Evolutionary conservation across 2,329 filamentous ascomycete genomes (phyloP).

Genomic region (Stagonosporopsis cucurbitacearum): DNA sequence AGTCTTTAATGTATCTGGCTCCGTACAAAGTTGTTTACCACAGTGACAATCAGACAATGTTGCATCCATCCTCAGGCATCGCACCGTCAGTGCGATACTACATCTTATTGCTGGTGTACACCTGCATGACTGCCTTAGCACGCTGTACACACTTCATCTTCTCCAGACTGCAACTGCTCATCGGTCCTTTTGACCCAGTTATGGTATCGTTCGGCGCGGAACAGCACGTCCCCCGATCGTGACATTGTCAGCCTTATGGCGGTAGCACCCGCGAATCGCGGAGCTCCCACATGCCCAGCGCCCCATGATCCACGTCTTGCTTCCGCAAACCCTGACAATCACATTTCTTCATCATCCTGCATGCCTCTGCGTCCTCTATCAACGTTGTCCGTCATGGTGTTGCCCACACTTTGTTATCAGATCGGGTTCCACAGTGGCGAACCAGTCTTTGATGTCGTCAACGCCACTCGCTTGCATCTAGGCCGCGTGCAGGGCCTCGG

Average conservation of each 20-base stretch:
- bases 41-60: no score
- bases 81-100: neutral
- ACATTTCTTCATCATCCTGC: conserved; percentile 5
- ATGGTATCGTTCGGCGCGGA: neutral
- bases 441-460: conserved; percentile 7
- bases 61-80: neutral
- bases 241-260: conserved; percentile 7
- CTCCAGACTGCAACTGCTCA: neutral
- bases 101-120: neutral
- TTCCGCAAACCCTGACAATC: conserved; percentile 8
- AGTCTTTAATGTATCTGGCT: no score
- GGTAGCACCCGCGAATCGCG: conserved; percentile 7
- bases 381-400: neutral
- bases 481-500: conserved; percentile 8
- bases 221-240: conserved; percentile 14
- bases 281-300: conserved; percentile 4
- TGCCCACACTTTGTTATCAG: neutral
- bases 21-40: no score
- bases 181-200: neutral
- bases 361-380: neutral
- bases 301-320: conserved; percentile 10
- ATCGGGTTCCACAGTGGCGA: conserved; percentile 15
- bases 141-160: neutral
- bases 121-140: neutral
- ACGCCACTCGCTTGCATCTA: conserved; percentile 19